Base-by-base conservation (phyloP, 768 basidiomycete species). In the Albatrellus ellisii region DNA sequence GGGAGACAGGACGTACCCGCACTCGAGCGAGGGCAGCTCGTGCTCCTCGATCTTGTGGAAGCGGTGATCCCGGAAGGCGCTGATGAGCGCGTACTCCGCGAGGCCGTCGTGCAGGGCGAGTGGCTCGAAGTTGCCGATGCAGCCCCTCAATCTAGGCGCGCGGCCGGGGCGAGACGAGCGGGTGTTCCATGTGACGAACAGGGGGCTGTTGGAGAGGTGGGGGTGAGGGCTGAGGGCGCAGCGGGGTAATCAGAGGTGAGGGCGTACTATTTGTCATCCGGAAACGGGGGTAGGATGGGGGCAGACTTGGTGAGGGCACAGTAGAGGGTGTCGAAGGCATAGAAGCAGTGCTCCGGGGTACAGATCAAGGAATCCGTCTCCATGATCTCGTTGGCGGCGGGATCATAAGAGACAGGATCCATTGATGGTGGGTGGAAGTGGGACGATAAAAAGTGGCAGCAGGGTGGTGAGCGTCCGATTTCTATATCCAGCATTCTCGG, bases 101-200 rank as follows among this genome's bases (percentile, higher is more conserved):
- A 99, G 59, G 12, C 89, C 90, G 22, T 82, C 70, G 43, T 66
- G 72, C 22, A 98, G 65, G 9, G 77, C 62, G 58, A 79, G 69
- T 9, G 86, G 69, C 26, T 80, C 76, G 54, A 99, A 99, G 60
- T 75, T 90, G 54, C 94, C 94, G 52, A 99, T 97, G 63, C 94
- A 99, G 36, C 94, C 94, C 40, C 94, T 67, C 47, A 99, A 66
- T 45, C 73, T 68, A 34, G 75, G 67, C 17, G 72, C 57, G 44
- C 74, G 71, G 25, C 75, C 77, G 15, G 74, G 63, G 43, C 73
- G 75, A 44, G 68, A 68, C 25, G 73, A 68, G 45, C 71, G 72
- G 34, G 75, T 80, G 61, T 89, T 91, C 92, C 92, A 99, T 5
- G 94, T 98, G 25, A 98, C 89, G 60, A 99, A 99, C 42, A 99